phyloP scores from a whole-genome alignment of 805 yeast species.

The Saturnispora sekii region DNA sequence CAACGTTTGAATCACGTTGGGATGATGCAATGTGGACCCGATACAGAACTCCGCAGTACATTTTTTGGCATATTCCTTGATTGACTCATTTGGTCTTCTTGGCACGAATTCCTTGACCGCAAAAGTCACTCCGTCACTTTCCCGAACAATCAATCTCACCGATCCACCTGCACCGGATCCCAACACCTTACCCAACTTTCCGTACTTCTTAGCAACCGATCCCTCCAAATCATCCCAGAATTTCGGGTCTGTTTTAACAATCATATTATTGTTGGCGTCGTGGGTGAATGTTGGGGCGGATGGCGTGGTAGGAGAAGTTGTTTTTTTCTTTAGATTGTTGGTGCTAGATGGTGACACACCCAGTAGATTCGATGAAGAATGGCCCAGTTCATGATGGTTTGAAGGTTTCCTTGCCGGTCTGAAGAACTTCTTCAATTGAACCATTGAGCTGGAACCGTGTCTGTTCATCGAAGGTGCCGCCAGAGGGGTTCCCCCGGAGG shows the following conservation, averaged over 20 bases:
- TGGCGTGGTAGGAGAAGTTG: slow-evolving; percentile 13
- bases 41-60: slow-evolving; percentile 86
- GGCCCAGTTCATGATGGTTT: slow-evolving; percentile 8
- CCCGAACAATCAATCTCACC: slow-evolving; percentile 61
- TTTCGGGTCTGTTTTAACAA: slow-evolving; percentile 28
- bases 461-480: slow-evolving; percentile 11
- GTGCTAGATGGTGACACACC: slow-evolving; percentile 7
- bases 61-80: slow-evolving; percentile 74
- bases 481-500: not conserved
- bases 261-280: slow-evolving; percentile 32
- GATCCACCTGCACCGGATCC: slow-evolving; percentile 90
- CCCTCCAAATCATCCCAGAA: slow-evolving; percentile 44
- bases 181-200: slow-evolving; percentile 61
- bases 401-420: slow-evolving; percentile 38
- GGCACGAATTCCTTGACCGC: slow-evolving; percentile 81
- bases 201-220: slow-evolving; percentile 49
- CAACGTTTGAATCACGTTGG: slow-evolving; percentile 68
- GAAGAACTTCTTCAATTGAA: slow-evolving; percentile 62
- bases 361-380: not conserved
- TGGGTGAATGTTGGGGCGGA: slow-evolving; percentile 31
- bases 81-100: slow-evolving; percentile 56
- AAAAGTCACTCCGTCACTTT: slow-evolving; percentile 59
- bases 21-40: slow-evolving; percentile 74
- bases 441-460: slow-evolving; percentile 37
- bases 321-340: not conserved